Percentiles rank a stretch among this genome's conserved stretches.
phyloP scores from a whole-genome alignment of 2,329 filamentous ascomycete species.

The Xylaria polymorpha region DNA sequence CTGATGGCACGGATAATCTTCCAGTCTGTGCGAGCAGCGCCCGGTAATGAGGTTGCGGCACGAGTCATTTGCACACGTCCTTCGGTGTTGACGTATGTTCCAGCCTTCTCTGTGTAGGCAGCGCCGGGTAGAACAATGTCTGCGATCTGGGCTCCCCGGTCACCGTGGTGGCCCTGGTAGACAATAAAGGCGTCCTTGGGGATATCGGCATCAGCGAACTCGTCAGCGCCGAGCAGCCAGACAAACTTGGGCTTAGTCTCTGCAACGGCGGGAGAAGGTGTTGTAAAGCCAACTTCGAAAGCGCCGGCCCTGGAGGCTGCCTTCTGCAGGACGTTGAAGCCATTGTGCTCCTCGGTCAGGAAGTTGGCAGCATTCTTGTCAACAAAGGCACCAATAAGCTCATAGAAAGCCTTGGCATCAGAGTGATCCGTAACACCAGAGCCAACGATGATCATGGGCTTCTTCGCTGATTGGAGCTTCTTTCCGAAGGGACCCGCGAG shows the following conservation, averaged over 20 bases:
- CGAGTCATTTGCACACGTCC: constrained; percentile 95
- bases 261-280: constrained; percentile 83
- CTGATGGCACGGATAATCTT: constrained; percentile 95
- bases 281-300: constrained; percentile 94
- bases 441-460: constrained; percentile 96
- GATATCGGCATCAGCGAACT: constrained; percentile 85
- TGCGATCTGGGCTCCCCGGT: constrained; percentile 90
- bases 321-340: constrained; percentile 95
- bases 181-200: constrained; percentile 96
- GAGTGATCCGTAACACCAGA: constrained; percentile 90
- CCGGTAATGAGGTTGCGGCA: constrained; percentile 86
- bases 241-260: constrained; percentile 92
- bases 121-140: constrained; percentile 94
- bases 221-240: constrained; percentile 96
- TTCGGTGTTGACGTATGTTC: constrained; percentile 97
- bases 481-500: constrained; percentile 91
- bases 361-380: constrained; percentile 94
- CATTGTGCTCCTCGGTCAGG: constrained; percentile 91
- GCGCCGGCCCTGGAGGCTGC: constrained; percentile 92
- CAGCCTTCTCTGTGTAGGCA: constrained; percentile 96
- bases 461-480: constrained; percentile 87
- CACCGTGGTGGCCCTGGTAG: constrained; percentile 98
- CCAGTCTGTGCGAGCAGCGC: constrained; percentile 95
- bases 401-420: constrained; percentile 93
- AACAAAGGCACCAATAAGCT: constrained; percentile 88